A percentile compares a stretch with the other conserved stretches of the same genome.
Conservation (phyloP, 2,329 filamentous ascomycete species). For the Botrytis deweyae region DNA sequence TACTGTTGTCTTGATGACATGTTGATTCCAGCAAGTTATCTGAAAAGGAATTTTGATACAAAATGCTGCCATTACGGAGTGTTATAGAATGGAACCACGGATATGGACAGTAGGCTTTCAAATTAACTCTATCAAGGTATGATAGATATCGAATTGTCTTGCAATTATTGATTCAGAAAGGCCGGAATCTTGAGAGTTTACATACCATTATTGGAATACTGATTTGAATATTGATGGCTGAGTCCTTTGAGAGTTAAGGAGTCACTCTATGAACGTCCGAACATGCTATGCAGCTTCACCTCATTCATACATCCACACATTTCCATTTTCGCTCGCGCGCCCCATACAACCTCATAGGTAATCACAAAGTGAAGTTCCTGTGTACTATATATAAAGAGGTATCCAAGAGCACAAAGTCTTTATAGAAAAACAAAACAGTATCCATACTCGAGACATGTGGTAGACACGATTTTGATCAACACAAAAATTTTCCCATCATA, state of each 20-base stretch:
- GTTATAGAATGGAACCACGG: not conserved
- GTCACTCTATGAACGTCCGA: accelerated
- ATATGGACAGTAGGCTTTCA: not conserved
- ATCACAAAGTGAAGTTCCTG: not conserved
- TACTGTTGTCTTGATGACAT: not conserved
- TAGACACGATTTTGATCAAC: accelerated
- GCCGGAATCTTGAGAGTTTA: not conserved
- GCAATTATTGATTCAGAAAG: not conserved
- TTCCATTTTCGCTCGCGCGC: accelerated
- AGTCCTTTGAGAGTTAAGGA: accelerated
- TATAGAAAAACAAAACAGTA: not conserved
- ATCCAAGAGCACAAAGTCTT: not conserved
- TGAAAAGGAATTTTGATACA: not conserved
- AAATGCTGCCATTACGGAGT: not conserved
- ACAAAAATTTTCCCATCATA: not conserved
- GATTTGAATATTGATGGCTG: not conserved
- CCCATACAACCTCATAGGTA: not conserved
- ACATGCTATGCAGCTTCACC: not conserved
- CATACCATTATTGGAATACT: not conserved
- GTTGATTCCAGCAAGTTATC: not conserved
- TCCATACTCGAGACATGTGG: not conserved
- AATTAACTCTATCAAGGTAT: not conserved
- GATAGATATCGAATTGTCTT: too few species aligned
- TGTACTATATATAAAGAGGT: not conserved
- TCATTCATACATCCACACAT: too few species aligned